Conservation (phyloP, 768 basidiomycete species). For the Hypsizygus marmoreus region DNA sequence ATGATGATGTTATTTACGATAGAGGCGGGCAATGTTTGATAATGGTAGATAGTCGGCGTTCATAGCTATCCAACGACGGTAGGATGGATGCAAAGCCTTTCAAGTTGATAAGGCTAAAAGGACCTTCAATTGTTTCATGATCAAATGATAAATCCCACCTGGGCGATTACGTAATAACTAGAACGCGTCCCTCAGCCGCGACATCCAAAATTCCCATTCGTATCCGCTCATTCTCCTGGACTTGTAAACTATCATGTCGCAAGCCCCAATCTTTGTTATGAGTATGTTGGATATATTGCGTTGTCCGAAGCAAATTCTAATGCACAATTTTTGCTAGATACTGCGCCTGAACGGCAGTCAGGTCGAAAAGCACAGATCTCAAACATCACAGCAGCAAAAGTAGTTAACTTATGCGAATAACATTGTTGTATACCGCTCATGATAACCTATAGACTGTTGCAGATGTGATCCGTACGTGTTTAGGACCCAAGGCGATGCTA, state of each 20-base stretch:
- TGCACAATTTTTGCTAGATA: constrained; percentile 53
- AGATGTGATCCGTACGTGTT: constrained; percentile 96
- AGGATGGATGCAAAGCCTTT: no score
- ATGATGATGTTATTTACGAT: no score
- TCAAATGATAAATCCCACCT: no score
- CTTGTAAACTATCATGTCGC: constrained; percentile 47
- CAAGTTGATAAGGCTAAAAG: no score
- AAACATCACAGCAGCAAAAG: constrained; percentile 97
- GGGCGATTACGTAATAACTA: no score
- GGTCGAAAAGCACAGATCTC: constrained; percentile 96
- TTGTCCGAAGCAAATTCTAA: background rate
- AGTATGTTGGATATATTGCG: constrained; percentile 53
- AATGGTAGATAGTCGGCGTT: no score
- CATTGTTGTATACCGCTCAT: constrained; percentile 2
- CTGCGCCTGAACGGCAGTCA: constrained; percentile 90
- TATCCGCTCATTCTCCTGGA: no score
- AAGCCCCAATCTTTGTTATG: constrained; percentile 85
- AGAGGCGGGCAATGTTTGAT: no score
- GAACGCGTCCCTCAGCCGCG: no score
- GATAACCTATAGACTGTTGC: constrained; percentile 75
- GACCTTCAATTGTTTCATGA: no score
- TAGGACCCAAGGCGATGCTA: constrained; percentile 97
- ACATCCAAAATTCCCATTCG: no score
- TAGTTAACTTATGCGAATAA: constrained; percentile 32
- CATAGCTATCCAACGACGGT: no score